phyloP scores from a whole-genome alignment of 78 protist genomes.

The Fonticula alba region DNA sequence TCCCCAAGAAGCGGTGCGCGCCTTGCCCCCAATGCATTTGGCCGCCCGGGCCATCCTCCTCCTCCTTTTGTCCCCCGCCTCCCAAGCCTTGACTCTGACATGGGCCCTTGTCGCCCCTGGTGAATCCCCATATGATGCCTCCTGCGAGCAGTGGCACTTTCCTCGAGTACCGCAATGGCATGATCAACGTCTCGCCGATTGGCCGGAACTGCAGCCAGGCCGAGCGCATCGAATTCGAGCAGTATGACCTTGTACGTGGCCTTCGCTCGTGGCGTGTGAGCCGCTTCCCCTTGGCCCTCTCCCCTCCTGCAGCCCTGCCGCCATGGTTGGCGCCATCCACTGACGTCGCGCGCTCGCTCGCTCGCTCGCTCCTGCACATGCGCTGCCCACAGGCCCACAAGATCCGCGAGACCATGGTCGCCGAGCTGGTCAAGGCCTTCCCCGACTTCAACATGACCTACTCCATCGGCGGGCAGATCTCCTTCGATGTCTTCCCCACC shows the following conservation, averaged over 20 bases:
- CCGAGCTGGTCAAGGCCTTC: slow-evolving; percentile 39
- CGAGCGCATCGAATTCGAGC: slow-evolving; percentile 81
- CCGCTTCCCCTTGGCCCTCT: no score
- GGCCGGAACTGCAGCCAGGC: slow-evolving; percentile 90
- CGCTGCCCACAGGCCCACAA: slow-evolving; percentile 31
- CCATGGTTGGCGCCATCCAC: neutral
- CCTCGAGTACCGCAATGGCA: slow-evolving; percentile 90
- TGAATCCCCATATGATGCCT: no score
- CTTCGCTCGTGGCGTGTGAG: no score
- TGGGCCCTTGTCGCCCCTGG: neutral
- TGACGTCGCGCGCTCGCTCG: no score
- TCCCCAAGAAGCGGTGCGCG: slow-evolving; percentile 52
- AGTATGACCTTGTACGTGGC: slow-evolving; percentile 61
- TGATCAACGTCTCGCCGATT: slow-evolving; percentile 95
- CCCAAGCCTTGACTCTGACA: neutral
- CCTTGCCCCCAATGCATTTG: neutral
- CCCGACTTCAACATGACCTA: slow-evolving; percentile 38
- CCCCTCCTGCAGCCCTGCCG: no score
- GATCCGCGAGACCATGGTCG: slow-evolving; percentile 62
- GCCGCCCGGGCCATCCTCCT: no score
- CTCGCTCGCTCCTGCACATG: no score
- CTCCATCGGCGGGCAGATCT: slow-evolving; percentile 91
- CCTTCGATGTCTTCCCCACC: slow-evolving; percentile 91
- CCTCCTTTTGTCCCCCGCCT: neutral
- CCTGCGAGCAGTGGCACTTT: slow-evolving; percentile 92